Base-by-base conservation (phyloP, 2,329 filamentous ascomycete species). In the Diatrype stigma region DNA sequence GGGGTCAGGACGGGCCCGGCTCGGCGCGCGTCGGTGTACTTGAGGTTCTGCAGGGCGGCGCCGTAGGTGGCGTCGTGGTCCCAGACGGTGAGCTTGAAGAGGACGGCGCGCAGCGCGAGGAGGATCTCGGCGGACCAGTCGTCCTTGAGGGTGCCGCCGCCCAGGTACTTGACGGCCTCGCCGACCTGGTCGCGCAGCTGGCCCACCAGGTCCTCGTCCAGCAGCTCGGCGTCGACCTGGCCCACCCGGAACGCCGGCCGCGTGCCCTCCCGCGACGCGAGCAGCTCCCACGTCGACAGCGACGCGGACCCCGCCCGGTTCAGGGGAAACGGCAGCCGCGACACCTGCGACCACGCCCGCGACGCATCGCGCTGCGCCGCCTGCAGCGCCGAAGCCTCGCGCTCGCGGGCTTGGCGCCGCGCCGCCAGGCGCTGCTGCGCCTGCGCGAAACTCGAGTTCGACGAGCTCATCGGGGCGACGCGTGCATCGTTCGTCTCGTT, bases 61-160 rank as follows among this genome's bases (percentile, higher is more conserved):
- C 94, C 94, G 69, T 99, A 97, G 5, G 89, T 95, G 37, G 94
- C 90, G 68, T 96, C 86, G 68, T 96, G 90, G 69, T 97, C 92
- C 94, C 94, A 99, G 52, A 99, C 86, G 16, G 89, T 90, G 55
- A 99, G 80, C 71, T 99, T 99, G 77, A 96, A 99, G 7, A 99
- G 75, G 3, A 91, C 75, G 2, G 87, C 83, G 45, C 93, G 80
- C 50, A 99, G 76, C 0, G 77, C 80, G 26, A 96, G 78, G 55
- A 87, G 78, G 49, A 97, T 93, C 72, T 97, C 94, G 48, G 89
- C 79, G 14, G 85, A 85, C 85, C 90, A 96, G 63, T 96, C 89
- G 67, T 96, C 90, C 52, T 87, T 82, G 42, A 96, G 71, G 67
- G 92, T 75, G 26, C 80, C 70, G 58, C 86, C 86, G 45, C n/a